These are phyloP conservation scores for Aspergillus quadrilineatus DNA, from an alignment of 2,329 filamentous ascomycete species.

Conservation along the genomic window DNA sequence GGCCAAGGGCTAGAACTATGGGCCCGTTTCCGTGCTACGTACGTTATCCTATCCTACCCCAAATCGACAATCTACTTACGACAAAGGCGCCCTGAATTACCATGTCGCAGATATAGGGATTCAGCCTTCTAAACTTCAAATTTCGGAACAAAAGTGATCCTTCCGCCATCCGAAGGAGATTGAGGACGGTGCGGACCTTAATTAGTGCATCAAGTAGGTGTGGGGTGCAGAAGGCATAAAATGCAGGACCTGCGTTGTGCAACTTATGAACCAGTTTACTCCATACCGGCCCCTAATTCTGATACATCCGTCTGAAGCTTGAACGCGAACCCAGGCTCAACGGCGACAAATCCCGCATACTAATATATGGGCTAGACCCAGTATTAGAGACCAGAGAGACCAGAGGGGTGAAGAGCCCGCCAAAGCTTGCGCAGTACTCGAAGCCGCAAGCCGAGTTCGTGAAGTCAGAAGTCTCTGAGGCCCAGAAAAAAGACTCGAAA, in stretches of 20 bases:
- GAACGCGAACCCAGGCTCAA: no score
- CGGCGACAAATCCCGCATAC: no score
- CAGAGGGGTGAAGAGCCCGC: no score
- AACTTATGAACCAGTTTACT: slow-evolving; percentile 3
- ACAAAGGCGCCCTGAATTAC: neutral
- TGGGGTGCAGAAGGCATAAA: slow-evolving; percentile 4
- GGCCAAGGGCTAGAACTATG: neutral
- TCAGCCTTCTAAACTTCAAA: neutral
- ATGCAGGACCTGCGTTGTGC: slow-evolving; percentile 11
- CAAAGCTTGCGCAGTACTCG: no score
- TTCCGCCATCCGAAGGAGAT: neutral
- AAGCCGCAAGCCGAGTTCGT: no score
- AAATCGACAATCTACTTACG: neutral
- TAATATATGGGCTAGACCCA: no score
- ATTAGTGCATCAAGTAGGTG: slow-evolving; percentile 6
- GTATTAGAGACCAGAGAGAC: no score
- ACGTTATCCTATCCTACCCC: neutral
- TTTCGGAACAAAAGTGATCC: slow-evolving; percentile 23
- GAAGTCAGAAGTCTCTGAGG: no score
- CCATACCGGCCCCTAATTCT: neutral
- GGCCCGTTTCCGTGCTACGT: neutral
- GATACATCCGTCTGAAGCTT: neutral
- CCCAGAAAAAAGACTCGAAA: no score
- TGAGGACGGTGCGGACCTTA: slow-evolving; percentile 6
- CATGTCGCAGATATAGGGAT: neutral